Percentiles rank a stretch among this genome's conserved stretches.
These are phyloP conservation scores for Passalora sequoiae DNA, from an alignment of 2,329 filamentous ascomycete species.

Conservation along the genomic window DNA sequence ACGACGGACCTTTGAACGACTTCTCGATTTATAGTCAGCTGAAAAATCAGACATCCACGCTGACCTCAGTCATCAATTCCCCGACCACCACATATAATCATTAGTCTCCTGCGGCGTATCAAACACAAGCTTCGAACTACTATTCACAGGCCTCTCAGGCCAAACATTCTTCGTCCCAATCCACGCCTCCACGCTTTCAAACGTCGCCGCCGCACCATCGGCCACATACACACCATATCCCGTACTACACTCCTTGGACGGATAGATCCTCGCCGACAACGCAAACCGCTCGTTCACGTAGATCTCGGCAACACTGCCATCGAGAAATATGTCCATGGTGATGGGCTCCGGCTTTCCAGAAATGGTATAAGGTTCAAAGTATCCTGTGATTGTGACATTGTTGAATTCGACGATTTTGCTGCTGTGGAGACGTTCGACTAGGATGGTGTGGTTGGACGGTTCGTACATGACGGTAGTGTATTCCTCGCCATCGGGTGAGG, in stretches of 20 bases:
- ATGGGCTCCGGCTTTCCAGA: slow-evolving; percentile 35
- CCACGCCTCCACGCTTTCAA: slow-evolving; percentile 39
- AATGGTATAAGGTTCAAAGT: slow-evolving; percentile 44
- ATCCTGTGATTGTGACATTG: slow-evolving; percentile 43
- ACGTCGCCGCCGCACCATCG: slow-evolving; percentile 33
- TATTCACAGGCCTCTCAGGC: slow-evolving; percentile 40
- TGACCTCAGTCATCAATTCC: too few species aligned
- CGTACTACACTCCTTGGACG: slow-evolving; percentile 40
- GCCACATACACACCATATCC: slow-evolving; percentile 42
- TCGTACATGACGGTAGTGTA: slow-evolving; percentile 44
- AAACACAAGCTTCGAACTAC: slow-evolving; percentile 38
- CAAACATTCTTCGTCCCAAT: slow-evolving; percentile 37
- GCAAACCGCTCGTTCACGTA: slow-evolving; percentile 44
- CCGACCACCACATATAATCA: slow-evolving; percentile 45
- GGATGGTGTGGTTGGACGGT: slow-evolving; percentile 44
- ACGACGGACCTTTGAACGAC: too few species aligned
- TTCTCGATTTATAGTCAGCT: too few species aligned
- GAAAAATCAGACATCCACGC: too few species aligned
- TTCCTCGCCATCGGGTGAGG: slow-evolving; percentile 41
- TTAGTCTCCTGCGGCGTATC: slow-evolving; percentile 42
- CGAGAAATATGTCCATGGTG: slow-evolving; percentile 43
- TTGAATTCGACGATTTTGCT: slow-evolving; percentile 40
- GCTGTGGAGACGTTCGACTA: slow-evolving; percentile 42
- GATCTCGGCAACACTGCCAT: slow-evolving; percentile 45
- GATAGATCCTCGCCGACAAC: slow-evolving; percentile 44